Conservation (phyloP, 352 stramenopile species). For the Pythium monospermum region DNA sequence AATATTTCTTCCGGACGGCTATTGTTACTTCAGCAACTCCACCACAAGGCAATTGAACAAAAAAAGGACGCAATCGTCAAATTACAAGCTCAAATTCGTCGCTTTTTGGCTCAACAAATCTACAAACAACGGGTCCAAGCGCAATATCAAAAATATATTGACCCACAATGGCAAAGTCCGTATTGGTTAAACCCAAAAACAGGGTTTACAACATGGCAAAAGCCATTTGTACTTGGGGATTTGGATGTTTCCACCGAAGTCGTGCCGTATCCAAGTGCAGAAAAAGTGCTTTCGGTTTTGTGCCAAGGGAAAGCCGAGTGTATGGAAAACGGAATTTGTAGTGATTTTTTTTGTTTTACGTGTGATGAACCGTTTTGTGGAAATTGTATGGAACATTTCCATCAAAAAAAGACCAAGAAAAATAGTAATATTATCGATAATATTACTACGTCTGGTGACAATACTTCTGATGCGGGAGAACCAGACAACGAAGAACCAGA, state of each 20-base stretch:
- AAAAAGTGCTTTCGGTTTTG: constrained; percentile 30
- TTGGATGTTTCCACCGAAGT: constrained; percentile 44
- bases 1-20: constrained; percentile 25
- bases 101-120: constrained; percentile 29
- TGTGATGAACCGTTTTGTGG: constrained; percentile 59
- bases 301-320: constrained; percentile 44
- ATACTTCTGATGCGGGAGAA: too few relatives aligned
- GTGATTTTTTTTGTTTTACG: constrained; percentile 53
- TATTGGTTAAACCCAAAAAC: constrained; percentile 73
- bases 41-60: constrained; percentile 13
- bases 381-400: constrained; percentile 32
- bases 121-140: constrained; percentile 29
- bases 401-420: constrained; percentile 31
- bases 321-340: constrained; percentile 25
- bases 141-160: constrained; percentile 69
- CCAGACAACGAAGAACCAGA: too few relatives aligned
- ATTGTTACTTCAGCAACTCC: constrained; percentile 16
- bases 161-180: constrained; percentile 48
- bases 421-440: too few relatives aligned
- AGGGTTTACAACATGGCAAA: constrained; percentile 66
- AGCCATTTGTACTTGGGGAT: constrained; percentile 40
- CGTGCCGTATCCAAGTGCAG: constrained; percentile 39
- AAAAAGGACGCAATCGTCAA: constrained; percentile 21
- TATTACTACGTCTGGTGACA: too few relatives aligned
- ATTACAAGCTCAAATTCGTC: constrained; percentile 31